These are phyloP conservation scores for Cytospora chrysosperma DNA, from an alignment of 2,329 filamentous ascomycete genomes.

Conservation along the genomic window DNA sequence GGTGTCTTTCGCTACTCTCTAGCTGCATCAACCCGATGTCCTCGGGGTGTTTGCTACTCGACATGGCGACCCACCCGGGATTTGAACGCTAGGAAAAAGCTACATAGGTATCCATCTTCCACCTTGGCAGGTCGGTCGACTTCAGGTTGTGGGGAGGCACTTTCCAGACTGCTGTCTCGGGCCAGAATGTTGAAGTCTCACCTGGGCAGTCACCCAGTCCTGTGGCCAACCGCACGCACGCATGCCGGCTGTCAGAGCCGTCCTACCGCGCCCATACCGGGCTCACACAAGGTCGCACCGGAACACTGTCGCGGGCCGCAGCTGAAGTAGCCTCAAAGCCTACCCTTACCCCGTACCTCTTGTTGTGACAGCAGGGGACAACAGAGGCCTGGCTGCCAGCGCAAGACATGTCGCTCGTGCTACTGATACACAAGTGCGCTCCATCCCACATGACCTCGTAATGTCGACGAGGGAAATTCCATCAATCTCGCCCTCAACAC, in stretches of 20 bases:
- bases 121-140: background rate
- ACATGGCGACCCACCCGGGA: background rate
- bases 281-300: conserved; percentile 1
- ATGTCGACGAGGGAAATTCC: background rate
- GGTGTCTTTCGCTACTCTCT: background rate
- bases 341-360: background rate
- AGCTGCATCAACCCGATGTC: background rate
- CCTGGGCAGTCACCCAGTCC: conserved; percentile 3
- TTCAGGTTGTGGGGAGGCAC: background rate
- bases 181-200: conserved; percentile 7
- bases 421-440: background rate
- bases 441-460: background rate
- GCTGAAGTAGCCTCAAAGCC: background rate
- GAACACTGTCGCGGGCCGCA: conserved; percentile 12
- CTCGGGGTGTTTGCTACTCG: background rate
- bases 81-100: background rate
- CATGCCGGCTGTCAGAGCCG: conserved; percentile 7
- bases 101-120: background rate
- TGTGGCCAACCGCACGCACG: background rate
- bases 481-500: background rate
- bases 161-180: background rate
- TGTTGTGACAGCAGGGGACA: background rate
- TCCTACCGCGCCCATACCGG: conserved; percentile 1
- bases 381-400: background rate
- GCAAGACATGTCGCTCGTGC: background rate